Percentiles rank a stretch among this genome's conserved stretches.
Conservation (phyloP, 1,284 basidiomycete genomes). For the Sporisorium exsertum region DNA sequence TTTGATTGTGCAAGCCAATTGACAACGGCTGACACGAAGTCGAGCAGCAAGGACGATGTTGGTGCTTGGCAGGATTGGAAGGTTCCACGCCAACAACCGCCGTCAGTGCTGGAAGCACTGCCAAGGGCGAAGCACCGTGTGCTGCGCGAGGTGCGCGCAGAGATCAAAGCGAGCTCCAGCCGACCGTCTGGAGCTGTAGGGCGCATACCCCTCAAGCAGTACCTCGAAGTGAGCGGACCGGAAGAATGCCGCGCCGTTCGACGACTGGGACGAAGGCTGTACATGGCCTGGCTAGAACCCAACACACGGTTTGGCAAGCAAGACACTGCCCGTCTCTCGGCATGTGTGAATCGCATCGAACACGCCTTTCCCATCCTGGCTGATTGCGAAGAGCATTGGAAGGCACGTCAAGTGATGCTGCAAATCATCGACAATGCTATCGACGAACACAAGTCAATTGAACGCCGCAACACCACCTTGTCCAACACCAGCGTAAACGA, state of each 20-base stretch:
- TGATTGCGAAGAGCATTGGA: slow-evolving; percentile 57
- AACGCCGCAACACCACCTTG: background rate
- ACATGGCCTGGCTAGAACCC: slow-evolving; percentile 1
- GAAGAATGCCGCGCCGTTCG: slow-evolving; percentile 3
- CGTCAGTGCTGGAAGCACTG: background rate
- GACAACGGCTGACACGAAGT: background rate
- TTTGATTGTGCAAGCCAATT: background rate
- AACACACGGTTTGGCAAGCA: slow-evolving; percentile 1
- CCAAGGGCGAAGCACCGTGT: background rate
- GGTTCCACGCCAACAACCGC: background rate
- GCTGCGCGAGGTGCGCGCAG: slow-evolving; percentile 2
- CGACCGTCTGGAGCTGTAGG: background rate
- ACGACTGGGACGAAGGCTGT: slow-evolving; percentile 1
- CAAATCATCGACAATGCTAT: slow-evolving; percentile 60
- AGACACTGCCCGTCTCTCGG: background rate
- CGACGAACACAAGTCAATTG: slow-evolving; percentile 30
- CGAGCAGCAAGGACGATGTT: background rate
- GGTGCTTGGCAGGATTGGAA: background rate
- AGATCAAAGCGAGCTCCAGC: slow-evolving; percentile 3
- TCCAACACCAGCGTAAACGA: background rate
- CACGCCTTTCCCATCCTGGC: slow-evolving; percentile 40
- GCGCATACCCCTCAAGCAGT: slow-evolving; percentile 6
- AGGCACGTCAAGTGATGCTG: slow-evolving; percentile 50
- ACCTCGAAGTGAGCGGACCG: slow-evolving; percentile 3
- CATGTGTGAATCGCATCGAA: slow-evolving; percentile 39